phyloP scores from a whole-genome alignment of 2,329 filamentous ascomycete genomes.

The Colletotrichum sansevieriae region DNA sequence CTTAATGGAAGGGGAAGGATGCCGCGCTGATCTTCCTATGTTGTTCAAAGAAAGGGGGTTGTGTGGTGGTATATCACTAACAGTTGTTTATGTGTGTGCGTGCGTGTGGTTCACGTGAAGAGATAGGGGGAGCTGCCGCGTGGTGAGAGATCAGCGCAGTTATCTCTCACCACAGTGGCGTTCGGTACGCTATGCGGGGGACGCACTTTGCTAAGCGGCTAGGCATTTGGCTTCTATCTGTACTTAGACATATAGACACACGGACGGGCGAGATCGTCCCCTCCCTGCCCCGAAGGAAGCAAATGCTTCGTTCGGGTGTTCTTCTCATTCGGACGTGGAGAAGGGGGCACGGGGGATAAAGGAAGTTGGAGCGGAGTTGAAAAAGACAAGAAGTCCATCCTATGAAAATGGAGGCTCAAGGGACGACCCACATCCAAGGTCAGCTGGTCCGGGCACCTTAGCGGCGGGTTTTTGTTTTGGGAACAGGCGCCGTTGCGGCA shows the following conservation, averaged over 20 bases:
- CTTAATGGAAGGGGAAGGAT: conserved; percentile 24
- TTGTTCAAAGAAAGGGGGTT: not conserved
- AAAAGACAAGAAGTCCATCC: not conserved
- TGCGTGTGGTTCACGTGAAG: not conserved
- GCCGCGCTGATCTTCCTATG: conserved; percentile 23
- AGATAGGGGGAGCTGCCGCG: conserved; percentile 27
- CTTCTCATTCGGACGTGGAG: conserved; percentile 9
- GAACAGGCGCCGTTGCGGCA: conserved; percentile 35
- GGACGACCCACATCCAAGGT: conserved; percentile 21
- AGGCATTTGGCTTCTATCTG: not conserved
- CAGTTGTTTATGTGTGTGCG: conserved; percentile 1
- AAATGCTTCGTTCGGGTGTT: not conserved
- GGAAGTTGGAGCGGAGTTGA: not conserved
- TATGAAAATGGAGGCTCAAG: conserved; percentile 29
- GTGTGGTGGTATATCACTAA: not conserved
- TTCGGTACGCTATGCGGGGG: conserved; percentile 26
- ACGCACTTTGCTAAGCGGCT: conserved; percentile 12
- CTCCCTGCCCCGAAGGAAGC: not conserved
- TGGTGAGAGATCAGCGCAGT: conserved; percentile 31
- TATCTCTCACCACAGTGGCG: conserved; percentile 6
- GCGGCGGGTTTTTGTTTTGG: conserved; percentile 27
- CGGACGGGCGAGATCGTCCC: conserved; percentile 5
- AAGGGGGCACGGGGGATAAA: not conserved
- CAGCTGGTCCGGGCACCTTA: conserved; percentile 15
- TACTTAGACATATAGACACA: not conserved